A percentile compares a stretch with the other conserved stretches of the same genome.
These are phyloP conservation scores for Elaeis guineensis DNA, from an alignment of 176 grass and related monocot species.

Conservation along the genomic window DNA sequence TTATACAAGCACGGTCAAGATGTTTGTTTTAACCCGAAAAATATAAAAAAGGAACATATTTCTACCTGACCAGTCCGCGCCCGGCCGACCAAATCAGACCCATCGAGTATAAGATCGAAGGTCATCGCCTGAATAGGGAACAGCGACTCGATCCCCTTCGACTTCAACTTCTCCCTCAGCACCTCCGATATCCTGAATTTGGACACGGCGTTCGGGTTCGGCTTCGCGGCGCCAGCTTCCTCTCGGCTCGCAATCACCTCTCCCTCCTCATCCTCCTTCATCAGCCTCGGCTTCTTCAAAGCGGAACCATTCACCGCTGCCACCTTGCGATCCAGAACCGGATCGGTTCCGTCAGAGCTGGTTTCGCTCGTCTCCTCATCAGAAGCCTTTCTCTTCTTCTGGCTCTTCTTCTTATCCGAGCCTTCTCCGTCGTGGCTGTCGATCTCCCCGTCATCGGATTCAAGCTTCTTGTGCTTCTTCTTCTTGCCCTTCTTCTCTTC, in stretches of 20 bases:
- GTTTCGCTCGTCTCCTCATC: constrained; percentile 37
- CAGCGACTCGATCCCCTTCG: constrained; percentile 69
- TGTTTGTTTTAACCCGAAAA: not conserved
- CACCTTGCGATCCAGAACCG: not conserved
- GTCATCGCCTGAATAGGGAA: constrained; percentile 97
- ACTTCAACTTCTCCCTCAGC: constrained; percentile 54
- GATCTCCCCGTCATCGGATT: constrained; percentile 19
- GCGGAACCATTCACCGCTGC: not conserved
- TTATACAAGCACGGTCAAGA: too few species aligned
- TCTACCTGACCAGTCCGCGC: constrained; percentile 92
- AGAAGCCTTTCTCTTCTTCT: constrained; percentile 52
- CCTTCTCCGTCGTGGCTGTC: constrained; percentile 3
- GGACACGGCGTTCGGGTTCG: constrained; percentile 59
- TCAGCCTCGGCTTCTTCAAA: constrained; percentile 3
- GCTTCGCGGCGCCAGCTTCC: constrained; percentile 38
- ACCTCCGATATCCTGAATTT: constrained; percentile 81
- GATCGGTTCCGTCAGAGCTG: constrained; percentile 32
- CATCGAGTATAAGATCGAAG: constrained; percentile 77
- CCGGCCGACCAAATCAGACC: constrained; percentile 75
- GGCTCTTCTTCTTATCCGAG: constrained; percentile 40
- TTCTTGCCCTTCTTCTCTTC: not conserved
- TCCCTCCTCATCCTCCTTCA: not conserved
- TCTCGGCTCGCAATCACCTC: constrained; percentile 32
- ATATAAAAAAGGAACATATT: not conserved
- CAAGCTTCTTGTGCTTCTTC: constrained; percentile 28